Evolutionary conservation across 441 rosid species (phyloP), one percentile per base, ranked within the genome.

Genomic region (Corymbia citriodora): DNA sequence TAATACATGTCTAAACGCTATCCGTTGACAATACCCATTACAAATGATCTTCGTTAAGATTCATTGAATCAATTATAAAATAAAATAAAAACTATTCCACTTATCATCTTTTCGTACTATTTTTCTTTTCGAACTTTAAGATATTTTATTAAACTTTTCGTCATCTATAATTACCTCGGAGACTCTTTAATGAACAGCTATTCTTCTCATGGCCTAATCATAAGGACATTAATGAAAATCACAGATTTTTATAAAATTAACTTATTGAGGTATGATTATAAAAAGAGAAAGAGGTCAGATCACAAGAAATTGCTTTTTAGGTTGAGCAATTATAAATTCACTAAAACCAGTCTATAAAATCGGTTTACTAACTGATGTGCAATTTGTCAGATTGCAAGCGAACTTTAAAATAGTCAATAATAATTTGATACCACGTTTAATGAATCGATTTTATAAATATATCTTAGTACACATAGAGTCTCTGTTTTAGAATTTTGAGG

Each of bases 351-450:
- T 31, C 45, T 31, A 31, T 7, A 1, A 68, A 31, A 16, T 31
- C 17, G 79, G 2, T 31, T 31, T 68, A 16, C 79, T 68, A 16
- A 17, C 12, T 2, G 4, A 68, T 17, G 10, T 17, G 79, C 45
- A 16, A 5, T 68, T 16, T 9, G 12, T 17, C 23, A 0, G 16
- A 31, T 31, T 0, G 12, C 45, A 31, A 68, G 45, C 1, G 12
- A 1, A 7, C 18, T 31, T 16, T 65, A 15, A 65, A 65, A 16
- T 31, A 9, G 40, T 17, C 3, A 68, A 31, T 31, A 31, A 17
- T 3, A 16, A 9, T 17, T 0, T 0, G 45, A 68, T 3, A 17
- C 23, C 21, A 31, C 0, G 2, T 74, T 19, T 40, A 6, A 25
- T 21, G 12, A 74, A 21, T 40, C 9, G 14, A 36, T 74, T 74